Evolutionary conservation across 2,329 filamentous ascomycete genomes (phyloP).

Genomic region (Magnaporthiopsis incrustans): DNA sequence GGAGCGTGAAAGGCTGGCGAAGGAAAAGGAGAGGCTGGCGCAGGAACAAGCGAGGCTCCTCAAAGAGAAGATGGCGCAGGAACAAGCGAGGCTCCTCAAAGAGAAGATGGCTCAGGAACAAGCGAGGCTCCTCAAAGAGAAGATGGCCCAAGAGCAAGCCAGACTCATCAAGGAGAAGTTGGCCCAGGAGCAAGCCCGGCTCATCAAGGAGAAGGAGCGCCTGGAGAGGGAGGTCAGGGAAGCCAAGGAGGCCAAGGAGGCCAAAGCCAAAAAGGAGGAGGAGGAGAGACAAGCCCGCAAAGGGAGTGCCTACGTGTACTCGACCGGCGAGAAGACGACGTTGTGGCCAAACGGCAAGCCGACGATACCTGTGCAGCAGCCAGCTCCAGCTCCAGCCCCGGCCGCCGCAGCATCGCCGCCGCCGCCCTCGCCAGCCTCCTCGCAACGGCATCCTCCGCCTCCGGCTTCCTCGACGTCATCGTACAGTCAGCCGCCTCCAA

Average conservation of each 20-base stretch:
- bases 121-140: conserved; percentile 20
- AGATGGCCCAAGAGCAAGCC: conserved; percentile 15
- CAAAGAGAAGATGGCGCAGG: conserved; percentile 13
- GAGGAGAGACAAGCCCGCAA: conserved; percentile 29
- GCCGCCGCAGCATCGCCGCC: conserved; percentile 16
- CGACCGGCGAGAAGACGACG: conserved; percentile 60
- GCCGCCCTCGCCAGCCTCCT: conserved; percentile 17
- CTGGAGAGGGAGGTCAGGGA: conserved; percentile 22
- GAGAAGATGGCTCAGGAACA: conserved; percentile 19
- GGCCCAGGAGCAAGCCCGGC: conserved; percentile 13
- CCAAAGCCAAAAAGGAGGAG: conserved; percentile 24
- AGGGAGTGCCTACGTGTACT: conserved; percentile 52
- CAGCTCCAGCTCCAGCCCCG: conserved; percentile 17
- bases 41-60: conserved; percentile 19
- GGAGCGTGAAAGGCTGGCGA: conserved; percentile 23
- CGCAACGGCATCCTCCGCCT: conserved; percentile 5
- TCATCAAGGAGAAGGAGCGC: conserved; percentile 18
- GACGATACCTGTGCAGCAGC: conserved; percentile 4
- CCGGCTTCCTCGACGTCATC: conserved; percentile 18
- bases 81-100: conserved; percentile 10
- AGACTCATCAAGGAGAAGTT: conserved; percentile 20
- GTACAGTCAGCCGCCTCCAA: conserved; percentile 5
- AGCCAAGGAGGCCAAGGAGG: conserved; percentile 18
- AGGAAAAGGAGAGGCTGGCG: conserved; percentile 28
- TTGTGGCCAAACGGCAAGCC: conserved; percentile 60